These are phyloP conservation scores for Daldinia vernicosa DNA, from an alignment of 495 filamentous ascomycete species.

Conservation along the genomic window DNA sequence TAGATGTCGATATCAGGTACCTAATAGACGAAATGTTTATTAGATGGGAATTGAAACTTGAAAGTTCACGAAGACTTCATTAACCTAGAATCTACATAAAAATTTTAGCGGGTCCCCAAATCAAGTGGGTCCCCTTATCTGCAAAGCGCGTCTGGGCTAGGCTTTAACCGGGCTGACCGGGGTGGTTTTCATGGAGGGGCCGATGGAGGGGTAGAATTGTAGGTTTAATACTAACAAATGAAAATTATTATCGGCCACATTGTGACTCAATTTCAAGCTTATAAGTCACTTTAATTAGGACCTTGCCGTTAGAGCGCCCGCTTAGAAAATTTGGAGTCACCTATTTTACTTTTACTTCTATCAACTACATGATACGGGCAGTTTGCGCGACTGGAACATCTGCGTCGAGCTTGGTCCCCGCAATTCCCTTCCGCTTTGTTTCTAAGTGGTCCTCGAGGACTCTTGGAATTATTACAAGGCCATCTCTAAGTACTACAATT, in stretches of 20 bases:
- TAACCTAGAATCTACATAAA: conserved; percentile 36
- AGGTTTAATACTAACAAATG: conserved; percentile 14
- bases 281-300: conserved; percentile 2
- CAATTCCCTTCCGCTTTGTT: conserved; percentile 8
- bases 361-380: conserved; percentile 29
- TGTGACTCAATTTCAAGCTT: conserved; percentile 35
- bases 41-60: background rate
- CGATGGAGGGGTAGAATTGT: conserved; percentile 40
- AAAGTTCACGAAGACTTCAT: conserved; percentile 1
- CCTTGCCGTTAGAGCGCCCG: background rate
- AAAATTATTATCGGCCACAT: conserved; percentile 34
- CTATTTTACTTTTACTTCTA: conserved; percentile 11
- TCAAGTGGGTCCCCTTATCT: conserved; percentile 7
- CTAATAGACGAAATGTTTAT: background rate
- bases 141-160: background rate
- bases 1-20: background rate
- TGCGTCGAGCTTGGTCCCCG: conserved; percentile 26
- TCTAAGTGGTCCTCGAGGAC: conserved; percentile 9
- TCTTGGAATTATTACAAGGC: conserved; percentile 11
- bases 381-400: conserved; percentile 16
- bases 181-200: conserved; percentile 20
- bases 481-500: background rate
- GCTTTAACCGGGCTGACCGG: conserved; percentile 6
- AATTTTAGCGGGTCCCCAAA: conserved; percentile 36
- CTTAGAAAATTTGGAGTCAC: conserved; percentile 29